A percentile compares a stretch with the other conserved stretches of the same genome.
Evolutionary conservation across 345 rosid genomes (phyloP).

Genomic region (Lenwebbia sp.): DNA sequence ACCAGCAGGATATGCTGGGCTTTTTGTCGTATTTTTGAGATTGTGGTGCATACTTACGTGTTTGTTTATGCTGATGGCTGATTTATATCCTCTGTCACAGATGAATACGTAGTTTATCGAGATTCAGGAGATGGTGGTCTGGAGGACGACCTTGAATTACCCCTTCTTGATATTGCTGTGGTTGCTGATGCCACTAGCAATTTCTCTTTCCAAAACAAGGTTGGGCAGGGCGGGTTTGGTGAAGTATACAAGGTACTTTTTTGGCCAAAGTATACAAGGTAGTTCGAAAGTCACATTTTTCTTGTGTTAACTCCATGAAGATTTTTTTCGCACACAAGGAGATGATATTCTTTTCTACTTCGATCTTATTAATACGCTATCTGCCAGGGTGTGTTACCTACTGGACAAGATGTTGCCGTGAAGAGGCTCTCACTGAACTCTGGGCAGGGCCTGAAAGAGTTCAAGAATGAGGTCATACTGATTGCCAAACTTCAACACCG

Average conservation of each 20-base stretch:
- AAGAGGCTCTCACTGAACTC: slow-evolving; percentile 18
- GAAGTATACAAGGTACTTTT: slow-evolving; percentile 13
- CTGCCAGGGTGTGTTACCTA: slow-evolving; percentile 6
- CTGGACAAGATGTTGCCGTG: slow-evolving; percentile 17
- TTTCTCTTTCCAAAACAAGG: slow-evolving; percentile 7
- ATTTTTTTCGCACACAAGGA: background rate
- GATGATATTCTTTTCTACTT: background rate
- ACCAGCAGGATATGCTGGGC: background rate
- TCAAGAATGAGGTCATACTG: slow-evolving; percentile 22
- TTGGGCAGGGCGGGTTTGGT: slow-evolving; percentile 17
- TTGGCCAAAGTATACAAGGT: background rate
- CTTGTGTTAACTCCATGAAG: background rate
- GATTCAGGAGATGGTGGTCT: background rate
- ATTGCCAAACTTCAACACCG: slow-evolving; percentile 55
- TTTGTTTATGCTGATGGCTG: background rate
- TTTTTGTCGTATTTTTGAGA: background rate
- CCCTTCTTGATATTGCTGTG: background rate
- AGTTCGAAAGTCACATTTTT: background rate
- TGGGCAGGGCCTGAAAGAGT: slow-evolving; percentile 18
- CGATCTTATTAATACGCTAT: background rate
- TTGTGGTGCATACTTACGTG: background rate
- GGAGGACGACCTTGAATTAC: slow-evolving; percentile 3
- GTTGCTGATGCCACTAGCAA: slow-evolving; percentile 9
- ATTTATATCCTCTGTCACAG: background rate
- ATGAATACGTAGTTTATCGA: background rate